Conservation (phyloP, 1,139 yeast genomes). For the Kurtzmaniella quercitrusa region DNA sequence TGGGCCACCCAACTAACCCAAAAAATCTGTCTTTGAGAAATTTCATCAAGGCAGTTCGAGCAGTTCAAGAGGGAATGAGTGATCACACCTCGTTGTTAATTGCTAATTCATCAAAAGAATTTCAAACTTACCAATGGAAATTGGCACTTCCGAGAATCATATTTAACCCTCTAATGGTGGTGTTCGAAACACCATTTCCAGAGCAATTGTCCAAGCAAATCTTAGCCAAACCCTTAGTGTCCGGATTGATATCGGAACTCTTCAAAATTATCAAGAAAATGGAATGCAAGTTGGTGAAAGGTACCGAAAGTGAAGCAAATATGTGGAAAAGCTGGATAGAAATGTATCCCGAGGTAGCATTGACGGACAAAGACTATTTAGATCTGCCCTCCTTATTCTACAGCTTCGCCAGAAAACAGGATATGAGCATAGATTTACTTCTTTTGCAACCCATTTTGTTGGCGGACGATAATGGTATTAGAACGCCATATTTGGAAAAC, state of each 20-base stretch:
- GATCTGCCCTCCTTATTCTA: conserved; percentile 56
- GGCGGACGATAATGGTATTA: conserved; percentile 80
- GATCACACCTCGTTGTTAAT: conserved; percentile 40
- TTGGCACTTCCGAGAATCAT: conserved; percentile 75
- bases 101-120: conserved; percentile 53
- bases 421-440: conserved; percentile 66
- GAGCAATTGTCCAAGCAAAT: conserved; percentile 57
- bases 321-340: conserved; percentile 52
- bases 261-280: conserved; percentile 70
- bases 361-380: conserved; percentile 23
- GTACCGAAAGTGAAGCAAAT: conserved; percentile 60
- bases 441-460: conserved; percentile 79
- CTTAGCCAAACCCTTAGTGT: conserved; percentile 76
- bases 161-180: conserved; percentile 68
- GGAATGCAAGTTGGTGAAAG: conserved; percentile 69
- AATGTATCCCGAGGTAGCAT: conserved; percentile 31
- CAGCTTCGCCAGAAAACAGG: conserved; percentile 52
- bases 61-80: conserved; percentile 30
- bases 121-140: conserved; percentile 78
- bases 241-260: conserved; percentile 75
- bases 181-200: conserved; percentile 70
- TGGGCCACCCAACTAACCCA: conserved; percentile 21
- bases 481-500: conserved; percentile 88
- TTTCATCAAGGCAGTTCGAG: conserved; percentile 31
- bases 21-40: conserved; percentile 21